These are phyloP conservation scores for Letharia lupina DNA, from an alignment of 495 filamentous ascomycete species.

Conservation along the genomic window DNA sequence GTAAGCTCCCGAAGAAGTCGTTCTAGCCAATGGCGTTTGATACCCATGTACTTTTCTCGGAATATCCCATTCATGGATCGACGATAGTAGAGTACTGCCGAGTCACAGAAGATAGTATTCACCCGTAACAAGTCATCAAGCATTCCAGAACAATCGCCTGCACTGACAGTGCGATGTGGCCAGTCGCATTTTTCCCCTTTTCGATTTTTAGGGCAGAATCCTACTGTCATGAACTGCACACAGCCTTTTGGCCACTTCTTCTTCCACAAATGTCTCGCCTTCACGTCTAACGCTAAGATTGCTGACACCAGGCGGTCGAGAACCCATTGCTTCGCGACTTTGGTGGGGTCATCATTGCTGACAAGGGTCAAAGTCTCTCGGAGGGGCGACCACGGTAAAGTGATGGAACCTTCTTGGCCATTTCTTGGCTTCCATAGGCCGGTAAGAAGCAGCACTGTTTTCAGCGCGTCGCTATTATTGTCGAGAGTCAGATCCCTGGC, in stretches of 20 bases:
- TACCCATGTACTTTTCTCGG: slow-evolving; percentile 7
- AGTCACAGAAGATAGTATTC: slow-evolving; percentile 16
- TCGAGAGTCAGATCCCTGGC: slow-evolving; percentile 21
- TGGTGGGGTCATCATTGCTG: neutral
- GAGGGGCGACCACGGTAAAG: slow-evolving; percentile 9
- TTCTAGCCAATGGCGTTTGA: slow-evolving; percentile 23
- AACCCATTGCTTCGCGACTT: neutral
- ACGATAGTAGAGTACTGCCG: slow-evolving; percentile 19
- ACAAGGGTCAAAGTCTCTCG: too few species aligned
- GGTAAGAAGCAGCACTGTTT: neutral
- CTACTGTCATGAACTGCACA: neutral
- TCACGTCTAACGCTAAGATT: neutral
- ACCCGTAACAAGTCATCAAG: slow-evolving; percentile 15
- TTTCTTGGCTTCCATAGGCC: slow-evolving; percentile 1
- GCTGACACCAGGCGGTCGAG: neutral
- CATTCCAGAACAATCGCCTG: slow-evolving; percentile 7
- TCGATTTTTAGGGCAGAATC: neutral
- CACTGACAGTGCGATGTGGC: neutral
- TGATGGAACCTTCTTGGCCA: neutral
- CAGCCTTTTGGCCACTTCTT: slow-evolving; percentile 3
- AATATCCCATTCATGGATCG: slow-evolving; percentile 13
- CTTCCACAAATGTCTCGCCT: neutral
- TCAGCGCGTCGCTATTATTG: neutral
- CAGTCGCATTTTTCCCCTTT: neutral
- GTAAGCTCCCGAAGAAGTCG: slow-evolving; percentile 19